Base-by-base conservation (phyloP, 129 eudicot species). In the Pseudognaphalium luteoalbum region DNA sequence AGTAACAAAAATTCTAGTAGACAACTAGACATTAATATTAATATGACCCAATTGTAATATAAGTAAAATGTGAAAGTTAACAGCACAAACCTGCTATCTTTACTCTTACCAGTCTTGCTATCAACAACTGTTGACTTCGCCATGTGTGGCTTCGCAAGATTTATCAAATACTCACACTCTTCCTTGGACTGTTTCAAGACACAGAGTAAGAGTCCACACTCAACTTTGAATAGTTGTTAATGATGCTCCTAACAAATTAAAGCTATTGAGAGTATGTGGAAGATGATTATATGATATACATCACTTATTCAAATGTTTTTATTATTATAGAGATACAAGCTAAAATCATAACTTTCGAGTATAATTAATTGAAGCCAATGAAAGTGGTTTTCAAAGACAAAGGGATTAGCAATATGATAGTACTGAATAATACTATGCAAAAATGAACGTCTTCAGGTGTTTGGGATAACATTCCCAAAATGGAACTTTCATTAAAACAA, bases 101-200 rank as follows among this genome's bases (percentile, higher is more conserved):
- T 95, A 70, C 97, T 91, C 88, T 81, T 75, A 59, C 97, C 99
- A 35, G 99, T 95, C 85, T 89, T 87, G 86, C 96, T 91, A 89
- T 95, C 97, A 72, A 95, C 99, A 81, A 95, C 99, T 20, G 97
- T 85, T 19, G 99, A 95, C 79, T 91, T 95, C 12, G 52, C 76
- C 99, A 95, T 87, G 81, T 89, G 88, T 35, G 99, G 99, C 66
- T 80, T 91, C 15, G 99, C 97, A 81, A 91, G 96, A 76, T 82
- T 76, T 72, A 95, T 95, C 74, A 94, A 81, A 79, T 94, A 85
- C 71, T 94, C 97, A 16, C 99, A 94, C 81, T 94, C 99, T 87
- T 89, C 93, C 89, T 91, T 91, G 30, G 98, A 94, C 98, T 90
- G 88, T 79, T 76, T 60, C 66, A 82, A 25, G 63, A 6, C 20